Percentiles rank a stretch among this genome's conserved stretches.
phyloP scores from a whole-genome alignment of 1,139 yeast species.

The Yamadazyma sp. region DNA sequence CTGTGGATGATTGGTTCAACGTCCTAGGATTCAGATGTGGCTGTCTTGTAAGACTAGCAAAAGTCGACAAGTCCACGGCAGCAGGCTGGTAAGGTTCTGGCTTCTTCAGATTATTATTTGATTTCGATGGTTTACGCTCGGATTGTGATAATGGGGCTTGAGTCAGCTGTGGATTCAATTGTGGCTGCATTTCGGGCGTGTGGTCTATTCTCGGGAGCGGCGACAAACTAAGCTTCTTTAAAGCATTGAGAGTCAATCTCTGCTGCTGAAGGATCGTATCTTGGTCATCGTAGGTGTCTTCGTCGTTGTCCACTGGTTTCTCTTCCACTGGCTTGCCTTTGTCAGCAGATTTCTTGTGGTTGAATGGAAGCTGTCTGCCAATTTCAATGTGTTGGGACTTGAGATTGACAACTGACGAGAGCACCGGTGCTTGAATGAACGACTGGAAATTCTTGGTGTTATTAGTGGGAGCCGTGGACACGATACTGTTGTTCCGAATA shows the following conservation, averaged over 20 bases:
- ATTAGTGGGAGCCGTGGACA: conserved; percentile 12
- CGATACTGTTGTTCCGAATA: conserved; percentile 27
- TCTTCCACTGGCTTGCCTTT: conserved; percentile 3
- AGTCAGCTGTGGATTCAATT: conserved; percentile 2
- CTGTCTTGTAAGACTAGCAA: conserved; percentile 49
- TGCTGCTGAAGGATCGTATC: conserved; percentile 44
- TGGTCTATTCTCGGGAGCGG: conserved; percentile 36
- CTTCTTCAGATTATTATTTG: conserved; percentile 6
- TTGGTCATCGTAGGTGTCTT: conserved; percentile 27
- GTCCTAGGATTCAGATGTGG: conserved; percentile 23
- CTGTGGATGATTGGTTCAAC: conserved; percentile 2
- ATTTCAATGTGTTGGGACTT: conserved; percentile 34
- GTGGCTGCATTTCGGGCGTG: conserved; percentile 1
- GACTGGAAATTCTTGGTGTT: conserved; percentile 43
- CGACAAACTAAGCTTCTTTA: conserved; percentile 45
- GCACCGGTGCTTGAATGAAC: conserved; percentile 49
- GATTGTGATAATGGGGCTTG: not conserved
- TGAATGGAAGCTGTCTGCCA: conserved; percentile 46
- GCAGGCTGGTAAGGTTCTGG: conserved; percentile 52
- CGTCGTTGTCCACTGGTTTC: conserved; percentile 8
- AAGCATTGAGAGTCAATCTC: conserved; percentile 43
- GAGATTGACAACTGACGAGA: conserved; percentile 38
- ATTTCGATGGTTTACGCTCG: conserved; percentile 1
- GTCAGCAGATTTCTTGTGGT: conserved; percentile 19
- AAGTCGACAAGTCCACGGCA: conserved; percentile 50